Conservation (phyloP, 2,329 filamentous ascomycete species). For the Clonostachys byssicola region DNA sequence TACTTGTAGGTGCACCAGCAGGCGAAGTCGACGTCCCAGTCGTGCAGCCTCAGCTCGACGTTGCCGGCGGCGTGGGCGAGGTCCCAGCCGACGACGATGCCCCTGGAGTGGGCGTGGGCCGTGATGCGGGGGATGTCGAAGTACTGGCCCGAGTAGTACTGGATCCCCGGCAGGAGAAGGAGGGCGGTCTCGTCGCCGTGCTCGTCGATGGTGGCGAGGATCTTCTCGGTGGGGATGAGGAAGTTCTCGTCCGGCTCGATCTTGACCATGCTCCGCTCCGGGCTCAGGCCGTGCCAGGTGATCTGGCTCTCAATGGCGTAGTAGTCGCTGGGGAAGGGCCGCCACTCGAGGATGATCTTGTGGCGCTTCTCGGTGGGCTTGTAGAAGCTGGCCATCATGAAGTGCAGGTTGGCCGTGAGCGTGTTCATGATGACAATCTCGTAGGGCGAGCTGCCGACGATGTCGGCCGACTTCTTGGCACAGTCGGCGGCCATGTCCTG, state of each 20-base stretch:
- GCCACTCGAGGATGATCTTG: constrained; percentile 86
- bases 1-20: constrained; percentile 96
- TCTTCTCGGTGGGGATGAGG: constrained; percentile 66
- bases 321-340: constrained; percentile 85
- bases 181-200: constrained; percentile 72
- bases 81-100: constrained; percentile 80
- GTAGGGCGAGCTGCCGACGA: constrained; percentile 68
- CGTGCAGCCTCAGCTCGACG: constrained; percentile 72
- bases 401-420: constrained; percentile 75
- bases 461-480: constrained; percentile 61
- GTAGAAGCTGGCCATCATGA: constrained; percentile 84
- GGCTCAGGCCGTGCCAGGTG: constrained; percentile 62
- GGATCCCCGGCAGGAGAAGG: constrained; percentile 78
- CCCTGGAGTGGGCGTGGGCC: constrained; percentile 64
- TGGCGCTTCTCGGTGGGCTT: constrained; percentile 57
- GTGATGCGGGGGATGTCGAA: constrained; percentile 83
- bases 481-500: constrained; percentile 75
- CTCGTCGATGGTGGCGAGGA: constrained; percentile 69
- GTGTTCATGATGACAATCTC: constrained; percentile 90
- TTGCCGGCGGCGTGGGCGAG: constrained; percentile 85
- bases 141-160: constrained; percentile 88
- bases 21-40: constrained; percentile 90
- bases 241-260: constrained; percentile 56
- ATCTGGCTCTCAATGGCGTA: constrained; percentile 85
- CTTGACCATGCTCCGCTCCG: constrained; percentile 66